Evolutionary conservation across 371 early-diverging fungal species (phyloP).

Genomic region (Massospora cicadina): DNA sequence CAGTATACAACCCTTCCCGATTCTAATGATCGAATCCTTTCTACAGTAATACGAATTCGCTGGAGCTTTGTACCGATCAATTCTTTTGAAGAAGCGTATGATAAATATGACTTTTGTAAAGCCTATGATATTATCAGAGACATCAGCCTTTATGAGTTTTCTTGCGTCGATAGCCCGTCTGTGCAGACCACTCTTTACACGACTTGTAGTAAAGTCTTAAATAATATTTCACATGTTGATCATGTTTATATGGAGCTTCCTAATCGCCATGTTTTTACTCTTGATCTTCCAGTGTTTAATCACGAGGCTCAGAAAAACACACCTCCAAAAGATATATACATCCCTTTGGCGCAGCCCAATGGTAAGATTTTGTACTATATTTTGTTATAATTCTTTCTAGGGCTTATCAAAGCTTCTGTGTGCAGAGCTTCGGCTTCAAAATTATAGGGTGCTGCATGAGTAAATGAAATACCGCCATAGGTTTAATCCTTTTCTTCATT

Average conservation of each 20-base stretch:
- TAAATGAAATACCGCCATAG: too few relatives aligned
- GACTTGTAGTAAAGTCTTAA: conserved; percentile 46
- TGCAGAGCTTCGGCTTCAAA: neutral
- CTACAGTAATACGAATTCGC: conserved; percentile 49
- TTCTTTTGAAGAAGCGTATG: conserved; percentile 6
- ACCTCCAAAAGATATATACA: neutral
- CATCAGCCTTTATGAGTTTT: conserved; percentile 44
- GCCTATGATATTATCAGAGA: conserved; percentile 29
- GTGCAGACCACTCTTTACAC: conserved; percentile 53
- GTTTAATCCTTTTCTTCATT: too few relatives aligned
- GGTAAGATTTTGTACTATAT: conserved; percentile 1
- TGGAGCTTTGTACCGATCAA: conserved; percentile 34
- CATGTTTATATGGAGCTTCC: conserved; percentile 58
- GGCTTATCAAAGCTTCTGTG: neutral
- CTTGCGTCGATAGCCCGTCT: conserved; percentile 50
- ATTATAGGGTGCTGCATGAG: too few relatives aligned
- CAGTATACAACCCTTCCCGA: conserved; percentile 58
- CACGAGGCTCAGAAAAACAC: neutral
- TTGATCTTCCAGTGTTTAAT: conserved; percentile 29
- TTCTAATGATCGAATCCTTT: conserved; percentile 61
- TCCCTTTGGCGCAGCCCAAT: conserved; percentile 3
- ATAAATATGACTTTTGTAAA: neutral
- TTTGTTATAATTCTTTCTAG: neutral
- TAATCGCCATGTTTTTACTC: conserved; percentile 67
- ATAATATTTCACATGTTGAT: conserved; percentile 34